phyloP scores from a whole-genome alignment of 2,329 filamentous ascomycete species.

The Ophiostoma pallidulum region DNA sequence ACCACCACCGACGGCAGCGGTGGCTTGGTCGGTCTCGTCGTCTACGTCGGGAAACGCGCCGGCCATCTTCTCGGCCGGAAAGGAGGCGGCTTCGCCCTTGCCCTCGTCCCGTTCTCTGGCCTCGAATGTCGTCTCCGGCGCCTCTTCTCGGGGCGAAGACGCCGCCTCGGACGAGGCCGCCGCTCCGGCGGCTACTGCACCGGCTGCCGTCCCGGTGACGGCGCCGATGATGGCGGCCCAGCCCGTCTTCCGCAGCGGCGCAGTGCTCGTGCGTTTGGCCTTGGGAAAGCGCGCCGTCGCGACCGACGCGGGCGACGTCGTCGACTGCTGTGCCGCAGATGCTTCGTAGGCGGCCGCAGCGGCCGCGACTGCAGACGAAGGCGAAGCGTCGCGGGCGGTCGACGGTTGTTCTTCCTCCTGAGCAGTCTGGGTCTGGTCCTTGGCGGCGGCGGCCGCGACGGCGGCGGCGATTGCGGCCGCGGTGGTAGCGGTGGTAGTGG shows the following conservation, averaged over 20 bases:
- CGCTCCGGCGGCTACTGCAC: conserved; percentile 17
- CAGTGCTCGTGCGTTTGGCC: conserved; percentile 22
- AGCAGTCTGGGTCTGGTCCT: not conserved
- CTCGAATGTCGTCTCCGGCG: not conserved
- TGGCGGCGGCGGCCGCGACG: too few species aligned
- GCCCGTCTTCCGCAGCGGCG: conserved; percentile 24
- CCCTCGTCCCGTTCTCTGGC: not conserved
- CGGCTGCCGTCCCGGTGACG: conserved; percentile 31
- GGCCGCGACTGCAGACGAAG: not conserved
- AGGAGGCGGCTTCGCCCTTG: not conserved
- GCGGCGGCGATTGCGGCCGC: too few species aligned
- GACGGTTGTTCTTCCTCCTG: not conserved
- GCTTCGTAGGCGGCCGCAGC: not conserved
- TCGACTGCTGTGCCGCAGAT: too few species aligned
- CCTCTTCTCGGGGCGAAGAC: not conserved
- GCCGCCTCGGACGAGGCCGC: conserved; percentile 1
- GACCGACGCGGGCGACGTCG: not conserved
- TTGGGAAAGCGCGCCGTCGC: conserved; percentile 6
- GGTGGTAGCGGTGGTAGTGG: too few species aligned
- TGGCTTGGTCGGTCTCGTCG: conserved; percentile 6
- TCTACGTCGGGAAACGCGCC: conserved; percentile 6
- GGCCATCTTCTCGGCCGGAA: not conserved
- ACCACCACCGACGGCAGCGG: too few species aligned
- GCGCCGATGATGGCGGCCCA: conserved; percentile 47
- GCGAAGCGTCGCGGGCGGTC: not conserved